A percentile compares a stretch with the other conserved stretches of the same genome.
These are phyloP conservation scores for Cubamyces sp. DNA, from an alignment of 768 basidiomycete genomes.

Conservation along the genomic window DNA sequence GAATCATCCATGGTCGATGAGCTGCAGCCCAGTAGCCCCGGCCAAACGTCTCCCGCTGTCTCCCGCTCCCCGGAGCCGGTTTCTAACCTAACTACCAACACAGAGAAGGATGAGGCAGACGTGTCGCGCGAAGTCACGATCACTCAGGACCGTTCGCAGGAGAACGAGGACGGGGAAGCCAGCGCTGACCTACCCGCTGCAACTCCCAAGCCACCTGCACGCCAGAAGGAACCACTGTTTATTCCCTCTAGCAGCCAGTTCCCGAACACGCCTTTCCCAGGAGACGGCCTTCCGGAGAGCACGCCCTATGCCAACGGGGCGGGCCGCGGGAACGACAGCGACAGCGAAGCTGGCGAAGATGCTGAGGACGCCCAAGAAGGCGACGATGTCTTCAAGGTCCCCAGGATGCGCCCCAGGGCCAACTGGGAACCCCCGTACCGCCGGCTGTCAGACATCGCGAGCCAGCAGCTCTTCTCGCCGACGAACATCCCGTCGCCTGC, in stretches of 20 bases:
- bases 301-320: neutral
- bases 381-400: constrained; percentile 33
- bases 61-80: neutral
- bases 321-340: neutral
- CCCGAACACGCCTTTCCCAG: constrained; percentile 54
- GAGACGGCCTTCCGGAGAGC: constrained; percentile 16
- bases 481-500: constrained; percentile 28
- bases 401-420: neutral
- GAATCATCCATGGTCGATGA: constrained; percentile 40
- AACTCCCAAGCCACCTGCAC: constrained; percentile 12
- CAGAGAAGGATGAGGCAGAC: constrained; percentile 11
- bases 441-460: constrained; percentile 57
- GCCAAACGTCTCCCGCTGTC: neutral
- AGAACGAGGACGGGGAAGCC: neutral
- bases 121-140: constrained; percentile 14
- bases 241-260: constrained; percentile 55
- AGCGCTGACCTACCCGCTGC: neutral
- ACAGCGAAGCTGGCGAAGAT: constrained; percentile 2
- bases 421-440: constrained; percentile 41
- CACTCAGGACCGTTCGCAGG: constrained; percentile 9
- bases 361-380: constrained; percentile 28
- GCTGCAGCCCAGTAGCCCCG: constrained; percentile 40
- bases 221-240: constrained; percentile 46
- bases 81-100: neutral
- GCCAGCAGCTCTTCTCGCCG: constrained; percentile 38